Evolutionary conservation across 768 basidiomycete species (phyloP), one percentile per base, ranked within the genome.

Genomic region (Cystobasidium onofrii): DNA sequence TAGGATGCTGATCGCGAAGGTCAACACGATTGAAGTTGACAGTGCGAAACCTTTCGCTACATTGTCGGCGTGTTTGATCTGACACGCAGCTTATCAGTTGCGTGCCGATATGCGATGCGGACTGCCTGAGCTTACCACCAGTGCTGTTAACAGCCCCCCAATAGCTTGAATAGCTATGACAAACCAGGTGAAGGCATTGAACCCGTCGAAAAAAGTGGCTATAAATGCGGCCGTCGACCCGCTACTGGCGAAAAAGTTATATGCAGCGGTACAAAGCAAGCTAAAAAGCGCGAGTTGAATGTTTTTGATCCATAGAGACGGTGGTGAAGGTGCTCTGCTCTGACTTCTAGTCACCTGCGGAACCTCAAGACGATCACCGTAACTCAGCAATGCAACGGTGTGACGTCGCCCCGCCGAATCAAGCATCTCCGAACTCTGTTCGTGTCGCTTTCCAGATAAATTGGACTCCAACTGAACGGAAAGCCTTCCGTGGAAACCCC

Each of bases 271-370:
- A 1, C 76, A 72, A 41, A 92, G 84, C 43, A 96, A 84, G 57
- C 91, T 93, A 83, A 96, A 96, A 52, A 91, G 84, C 23, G 91
- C 93, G 15, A 98, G 86, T 81, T 97, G 94, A 73, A 95, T 89
- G 80, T 97, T 98, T 79, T 94, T 89, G 72, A 96, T 88, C 94
- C 94, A 97, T 12, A 98, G 85, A 81, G 93, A 90, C 0, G 88
- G 85, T 75, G 88, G 87, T 17, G 46, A 20, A 20, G 46, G 12
- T 12, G 46, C 4, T n/a, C 3, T 7, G 46, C 46, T 50, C 20
- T 15, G 12, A 3, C 9, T 50, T 50, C 3, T 50, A 20, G 4
- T n/a, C 20, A 20, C 9, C 18, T 20, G 6, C 20, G 46, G 18
- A 4, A 50, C 6, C 18, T 0, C 88, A 89, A 78, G 88, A 88